These are phyloP conservation scores for Diaporthe humulicola DNA, from an alignment of 2,329 filamentous ascomycete genomes.

Conservation along the genomic window DNA sequence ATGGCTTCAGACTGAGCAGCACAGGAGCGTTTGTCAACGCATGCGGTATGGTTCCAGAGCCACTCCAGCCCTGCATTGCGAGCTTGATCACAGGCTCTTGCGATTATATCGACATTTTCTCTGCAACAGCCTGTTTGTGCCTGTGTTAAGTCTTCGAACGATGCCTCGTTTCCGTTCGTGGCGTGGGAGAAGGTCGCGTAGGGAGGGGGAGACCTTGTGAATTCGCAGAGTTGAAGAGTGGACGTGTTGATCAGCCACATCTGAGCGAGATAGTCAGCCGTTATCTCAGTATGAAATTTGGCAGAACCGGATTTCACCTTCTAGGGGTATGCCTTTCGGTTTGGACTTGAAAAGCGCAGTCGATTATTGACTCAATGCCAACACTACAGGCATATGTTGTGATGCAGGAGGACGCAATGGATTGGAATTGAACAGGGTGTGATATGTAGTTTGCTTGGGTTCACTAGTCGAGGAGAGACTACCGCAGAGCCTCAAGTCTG, in stretches of 20 bases:
- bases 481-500: background rate
- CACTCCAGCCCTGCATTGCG: background rate
- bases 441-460: background rate
- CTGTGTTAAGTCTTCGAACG: background rate
- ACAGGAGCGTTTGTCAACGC: conserved; percentile 15
- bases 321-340: background rate
- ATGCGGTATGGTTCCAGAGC: conserved; percentile 26
- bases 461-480: no score
- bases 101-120: background rate
- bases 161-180: background rate
- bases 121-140: no score
- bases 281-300: background rate
- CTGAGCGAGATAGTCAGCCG: background rate
- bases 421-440: background rate
- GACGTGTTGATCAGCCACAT: conserved; percentile 19
- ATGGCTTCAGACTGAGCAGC: conserved; percentile 23
- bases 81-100: background rate
- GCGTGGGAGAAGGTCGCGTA: conserved; percentile 9
- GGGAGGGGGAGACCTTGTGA: background rate
- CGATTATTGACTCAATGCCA: background rate
- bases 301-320: background rate
- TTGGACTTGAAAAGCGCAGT: no score
- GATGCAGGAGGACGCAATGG: background rate
- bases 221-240: background rate
- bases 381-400: background rate